Conservation (phyloP, 129 eudicot species). For the Mikania micrantha region DNA sequence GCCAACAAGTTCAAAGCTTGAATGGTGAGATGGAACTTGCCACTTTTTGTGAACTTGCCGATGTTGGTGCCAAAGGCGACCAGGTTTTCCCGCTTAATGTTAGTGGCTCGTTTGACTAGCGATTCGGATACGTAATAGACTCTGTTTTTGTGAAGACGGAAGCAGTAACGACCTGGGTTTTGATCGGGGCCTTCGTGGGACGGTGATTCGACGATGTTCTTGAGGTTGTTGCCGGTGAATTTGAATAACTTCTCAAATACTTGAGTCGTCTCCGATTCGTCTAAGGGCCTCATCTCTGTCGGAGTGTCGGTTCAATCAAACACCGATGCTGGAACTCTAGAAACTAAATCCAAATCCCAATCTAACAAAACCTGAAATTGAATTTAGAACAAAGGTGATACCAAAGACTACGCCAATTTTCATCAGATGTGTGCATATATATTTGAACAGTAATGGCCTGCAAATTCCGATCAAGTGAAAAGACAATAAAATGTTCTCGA, state of each 20-base stretch:
- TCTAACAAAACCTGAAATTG: too few species aligned
- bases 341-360: too few species aligned
- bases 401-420: too few species aligned
- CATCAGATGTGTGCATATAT: too few species aligned
- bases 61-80: slow-evolving; percentile 68
- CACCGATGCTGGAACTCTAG: too few species aligned
- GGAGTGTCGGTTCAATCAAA: too few species aligned
- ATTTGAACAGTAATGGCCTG: too few species aligned
- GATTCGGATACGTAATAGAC: slow-evolving; percentile 83
- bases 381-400: too few species aligned
- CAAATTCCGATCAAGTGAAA: too few species aligned
- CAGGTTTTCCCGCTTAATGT: slow-evolving; percentile 76
- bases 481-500: too few species aligned
- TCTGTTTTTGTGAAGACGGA: slow-evolving; percentile 80
- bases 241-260: slow-evolving; percentile 90
- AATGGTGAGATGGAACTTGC: slow-evolving; percentile 71
- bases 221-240: slow-evolving; percentile 86
- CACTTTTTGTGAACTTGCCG: slow-evolving; percentile 80
- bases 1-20: slow-evolving; percentile 63
- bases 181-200: slow-evolving; percentile 82
- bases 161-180: slow-evolving; percentile 67
- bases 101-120: slow-evolving; percentile 85
- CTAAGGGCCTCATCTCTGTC: slow-evolving; percentile 73
- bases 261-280: slow-evolving; percentile 78
- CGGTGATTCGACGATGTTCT: slow-evolving; percentile 76